Conservation (phyloP, 768 basidiomycete genomes). For the Termitomyces sp. region DNA sequence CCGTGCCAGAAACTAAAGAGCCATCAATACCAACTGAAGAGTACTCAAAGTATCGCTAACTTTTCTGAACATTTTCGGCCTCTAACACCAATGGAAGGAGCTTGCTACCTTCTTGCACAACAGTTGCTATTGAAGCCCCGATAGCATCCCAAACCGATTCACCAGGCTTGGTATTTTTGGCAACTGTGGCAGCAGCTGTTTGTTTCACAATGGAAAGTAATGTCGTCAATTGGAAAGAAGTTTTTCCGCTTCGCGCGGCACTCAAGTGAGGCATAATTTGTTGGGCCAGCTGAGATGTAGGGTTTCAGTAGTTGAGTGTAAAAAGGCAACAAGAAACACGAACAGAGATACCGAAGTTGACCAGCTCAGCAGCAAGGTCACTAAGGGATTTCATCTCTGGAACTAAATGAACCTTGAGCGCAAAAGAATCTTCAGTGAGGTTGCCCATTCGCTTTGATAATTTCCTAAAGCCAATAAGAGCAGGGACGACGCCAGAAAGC, state of each 20-base stretch:
- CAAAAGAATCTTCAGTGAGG: slow-evolving; percentile 61
- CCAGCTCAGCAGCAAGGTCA: slow-evolving; percentile 70
- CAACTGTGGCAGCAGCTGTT: slow-evolving; percentile 65
- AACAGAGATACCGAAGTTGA: slow-evolving; percentile 90
- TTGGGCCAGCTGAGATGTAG: slow-evolving; percentile 70
- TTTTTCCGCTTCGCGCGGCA: slow-evolving; percentile 73
- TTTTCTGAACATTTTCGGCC: slow-evolving; percentile 68
- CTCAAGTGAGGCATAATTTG: slow-evolving; percentile 81
- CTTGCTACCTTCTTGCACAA: slow-evolving; percentile 66
- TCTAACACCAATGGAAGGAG: slow-evolving; percentile 71
- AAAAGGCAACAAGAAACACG: slow-evolving; percentile 15
- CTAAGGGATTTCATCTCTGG: slow-evolving; percentile 70
- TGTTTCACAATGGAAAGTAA: slow-evolving; percentile 70
- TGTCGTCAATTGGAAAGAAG: slow-evolving; percentile 67
- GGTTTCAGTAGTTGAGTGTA: background rate
- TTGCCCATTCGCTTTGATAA: slow-evolving; percentile 83
- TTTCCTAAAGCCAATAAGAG: slow-evolving; percentile 53
- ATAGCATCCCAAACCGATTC: slow-evolving; percentile 75
- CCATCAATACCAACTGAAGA: slow-evolving; percentile 1
- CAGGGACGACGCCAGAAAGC: background rate
- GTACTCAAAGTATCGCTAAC: slow-evolving; percentile 35
- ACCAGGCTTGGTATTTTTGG: slow-evolving; percentile 60
- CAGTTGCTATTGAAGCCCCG: slow-evolving; percentile 56
- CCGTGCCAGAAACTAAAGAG: slow-evolving; percentile 55
- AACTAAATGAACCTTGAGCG: slow-evolving; percentile 65